Evolutionary conservation across 139 green algal species (phyloP).

Genomic region (Picochlorum sp.): DNA sequence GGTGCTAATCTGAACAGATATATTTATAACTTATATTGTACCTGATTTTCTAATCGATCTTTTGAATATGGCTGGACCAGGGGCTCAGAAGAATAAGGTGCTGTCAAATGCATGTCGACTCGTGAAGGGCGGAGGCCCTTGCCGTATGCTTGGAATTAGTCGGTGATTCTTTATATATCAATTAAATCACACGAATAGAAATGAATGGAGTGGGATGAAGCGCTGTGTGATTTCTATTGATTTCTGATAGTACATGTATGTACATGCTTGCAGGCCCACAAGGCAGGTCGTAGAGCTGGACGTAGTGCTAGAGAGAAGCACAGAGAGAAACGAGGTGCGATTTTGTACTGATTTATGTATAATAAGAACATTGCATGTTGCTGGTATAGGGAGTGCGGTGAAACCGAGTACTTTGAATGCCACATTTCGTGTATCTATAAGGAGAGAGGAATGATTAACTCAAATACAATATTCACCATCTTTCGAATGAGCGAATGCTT

Average conservation of each 20-base stretch:
- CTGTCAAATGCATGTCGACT: too few relatives aligned
- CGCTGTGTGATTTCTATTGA: too few relatives aligned
- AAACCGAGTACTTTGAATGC: too few relatives aligned
- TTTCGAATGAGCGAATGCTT: constrained; percentile 14
- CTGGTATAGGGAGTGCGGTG: neutral
- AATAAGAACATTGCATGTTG: neutral
- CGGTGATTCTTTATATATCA: too few relatives aligned
- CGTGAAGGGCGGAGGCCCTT: too few relatives aligned
- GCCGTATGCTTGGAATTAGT: too few relatives aligned
- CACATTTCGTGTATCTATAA: neutral
- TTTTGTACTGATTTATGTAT: neutral
- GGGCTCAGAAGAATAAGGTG: constrained; percentile 18
- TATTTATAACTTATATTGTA: too few relatives aligned
- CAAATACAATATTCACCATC: constrained; percentile 14
- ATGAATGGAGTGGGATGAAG: too few relatives aligned
- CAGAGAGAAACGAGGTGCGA: constrained; percentile 27
- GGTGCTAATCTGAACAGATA: too few relatives aligned
- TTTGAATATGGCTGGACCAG: constrained; percentile 7
- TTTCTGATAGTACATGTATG: too few relatives aligned
- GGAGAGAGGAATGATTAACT: constrained; percentile 5
- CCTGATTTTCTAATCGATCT: too few relatives aligned
- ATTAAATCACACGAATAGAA: too few relatives aligned
- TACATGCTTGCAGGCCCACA: constrained; percentile 52
- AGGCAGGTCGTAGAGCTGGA: constrained; percentile 57
- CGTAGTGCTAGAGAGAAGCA: constrained; percentile 62